Evolutionary conservation across 306 rosid species (phyloP), one percentile per base, ranked within the genome.

Genomic region (Sesbania bispinosa): DNA sequence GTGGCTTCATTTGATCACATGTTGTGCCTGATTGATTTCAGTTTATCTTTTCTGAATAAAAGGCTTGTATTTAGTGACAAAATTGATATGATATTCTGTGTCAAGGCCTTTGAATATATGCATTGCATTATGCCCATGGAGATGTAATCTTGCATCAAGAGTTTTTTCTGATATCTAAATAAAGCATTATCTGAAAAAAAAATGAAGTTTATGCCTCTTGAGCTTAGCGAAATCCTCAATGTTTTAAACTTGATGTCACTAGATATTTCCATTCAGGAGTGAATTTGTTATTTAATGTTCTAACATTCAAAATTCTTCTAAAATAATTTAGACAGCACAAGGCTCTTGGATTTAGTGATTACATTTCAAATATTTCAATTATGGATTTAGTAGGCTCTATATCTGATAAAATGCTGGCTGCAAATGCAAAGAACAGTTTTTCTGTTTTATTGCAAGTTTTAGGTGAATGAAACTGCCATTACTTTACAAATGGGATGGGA

Each of bases 111-210:
- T n/a, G 50, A 41, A 43, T 62, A 41, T 51, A 41, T 71, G 39
- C 43, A 39, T 26, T 41, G 23, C 13, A 61, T 69, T 8, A 10
- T 54, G 10, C 15, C 27, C 66, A 18, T 76, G 62, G 21, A 67
- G 69, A 52, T 35, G 19, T 26, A 67, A 23, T 21, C 21, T 68
- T 42, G 45, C 62, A 48, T 59, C 41, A 20, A 42, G 16, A 50
- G 64, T 50, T 52, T 59, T 21, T 16, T 35, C 14, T 75, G 32
- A 15, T 64, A 23, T 39, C 36, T 48, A 58, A 38, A 54, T n/a
- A n/a, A n/a, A n/a, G 19, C 59, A 59, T 71, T 71, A 66, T 48
- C 64, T 36, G 62, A 71, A 26, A 55, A 30, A 58, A 72, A 7
- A 45, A 32, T 66, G 73, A 42, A 66, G 46, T 35, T 58, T 72